Percentiles rank a stretch among this genome's conserved stretches.
phyloP scores from a whole-genome alignment of 208 protist species.

The Trypanosoma theileri region DNA sequence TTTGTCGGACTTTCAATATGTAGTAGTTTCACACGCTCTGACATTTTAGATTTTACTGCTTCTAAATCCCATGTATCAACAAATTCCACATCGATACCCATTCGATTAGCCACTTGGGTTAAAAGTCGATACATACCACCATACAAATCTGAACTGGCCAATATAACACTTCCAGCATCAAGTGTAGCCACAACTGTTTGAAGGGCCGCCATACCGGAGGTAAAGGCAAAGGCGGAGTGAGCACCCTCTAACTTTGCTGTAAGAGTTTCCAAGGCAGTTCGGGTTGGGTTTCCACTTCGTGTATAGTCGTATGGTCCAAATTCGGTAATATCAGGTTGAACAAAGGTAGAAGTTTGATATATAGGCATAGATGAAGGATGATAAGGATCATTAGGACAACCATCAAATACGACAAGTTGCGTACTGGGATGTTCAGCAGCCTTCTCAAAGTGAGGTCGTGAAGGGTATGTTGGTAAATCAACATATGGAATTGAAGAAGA shows the following conservation, averaged over 20 bases:
- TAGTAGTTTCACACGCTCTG: constrained; percentile 74
- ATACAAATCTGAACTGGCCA: constrained; percentile 91
- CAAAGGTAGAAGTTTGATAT: constrained; percentile 92
- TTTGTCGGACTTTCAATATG: constrained; percentile 96
- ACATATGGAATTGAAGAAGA: constrained; percentile 42
- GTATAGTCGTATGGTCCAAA: constrained; percentile 93
- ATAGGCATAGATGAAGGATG: constrained; percentile 87
- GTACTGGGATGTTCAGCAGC: constrained; percentile 63
- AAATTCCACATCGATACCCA: constrained; percentile 84
- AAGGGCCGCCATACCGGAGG: constrained; percentile 83
- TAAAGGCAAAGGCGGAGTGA: constrained; percentile 88
- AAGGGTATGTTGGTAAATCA: constrained; percentile 69
- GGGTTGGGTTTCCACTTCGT: constrained; percentile 93
- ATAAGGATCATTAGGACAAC: constrained; percentile 89
- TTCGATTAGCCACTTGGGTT: constrained; percentile 63
- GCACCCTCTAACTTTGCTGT: constrained; percentile 91
- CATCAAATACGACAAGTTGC: constrained; percentile 83
- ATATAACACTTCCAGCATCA: constrained; percentile 67
- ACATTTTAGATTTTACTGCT: constrained; percentile 46
- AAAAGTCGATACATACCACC: constrained; percentile 93
- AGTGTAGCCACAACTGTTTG: constrained; percentile 86
- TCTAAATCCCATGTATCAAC: constrained; percentile 83
- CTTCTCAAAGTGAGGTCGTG: constrained; percentile 75
- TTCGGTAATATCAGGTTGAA: constrained; percentile 77
- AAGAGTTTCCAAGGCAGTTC: constrained; percentile 87